Base-by-base conservation (phyloP, 2,329 filamentous ascomycete genomes). In the Penicillium janthinellum region DNA sequence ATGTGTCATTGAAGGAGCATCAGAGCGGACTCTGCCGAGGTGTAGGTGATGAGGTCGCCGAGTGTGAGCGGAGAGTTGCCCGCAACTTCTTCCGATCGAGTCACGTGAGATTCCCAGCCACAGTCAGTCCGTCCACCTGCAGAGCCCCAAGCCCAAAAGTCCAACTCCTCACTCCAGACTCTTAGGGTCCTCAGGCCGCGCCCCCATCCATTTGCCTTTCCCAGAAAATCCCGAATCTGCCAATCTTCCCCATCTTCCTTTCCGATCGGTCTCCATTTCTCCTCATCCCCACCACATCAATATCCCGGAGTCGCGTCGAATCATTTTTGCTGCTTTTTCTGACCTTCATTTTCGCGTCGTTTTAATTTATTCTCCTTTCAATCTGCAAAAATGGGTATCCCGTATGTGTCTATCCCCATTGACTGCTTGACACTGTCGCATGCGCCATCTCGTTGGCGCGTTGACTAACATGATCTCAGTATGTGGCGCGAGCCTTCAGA, bases 401-500 rank as follows among this genome's bases (percentile, higher is more conserved):
- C 76, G 77, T 78, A 70, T 75, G 75, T 78, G 66, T 63, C 51
- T 58, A 42, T 57, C 44, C 49, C 57, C 54, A 47, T 55, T 25
- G 11, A 11, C 49, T 48, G 49, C 61, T 57, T 37, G 37, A 50
- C 12, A 10, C 49, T 54, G 50, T 63, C 56, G 55, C 63, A 60
- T 63, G 59, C 61, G 60, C 60, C 59, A 63, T 61, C 56, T 52
- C 38, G 51, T 64, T 56, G 57, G 56, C 44, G 35, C 31, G 47
- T 48, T 63, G 58, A 67, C 65, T 73, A 56, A 72, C 65, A 47
- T 39, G n/a, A 57, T 45, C 63, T 54, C 64, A 83, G 82, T 62
- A 81, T 87, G 75, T 87, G 81, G 78, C 80, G 79, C 72, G 81
- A 83, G 70, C 83, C 83, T 54, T 77, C 79, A 42, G 77, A 80